Base-by-base conservation (phyloP, 495 filamentous ascomycete genomes). In the Pyronema domesticum region DNA sequence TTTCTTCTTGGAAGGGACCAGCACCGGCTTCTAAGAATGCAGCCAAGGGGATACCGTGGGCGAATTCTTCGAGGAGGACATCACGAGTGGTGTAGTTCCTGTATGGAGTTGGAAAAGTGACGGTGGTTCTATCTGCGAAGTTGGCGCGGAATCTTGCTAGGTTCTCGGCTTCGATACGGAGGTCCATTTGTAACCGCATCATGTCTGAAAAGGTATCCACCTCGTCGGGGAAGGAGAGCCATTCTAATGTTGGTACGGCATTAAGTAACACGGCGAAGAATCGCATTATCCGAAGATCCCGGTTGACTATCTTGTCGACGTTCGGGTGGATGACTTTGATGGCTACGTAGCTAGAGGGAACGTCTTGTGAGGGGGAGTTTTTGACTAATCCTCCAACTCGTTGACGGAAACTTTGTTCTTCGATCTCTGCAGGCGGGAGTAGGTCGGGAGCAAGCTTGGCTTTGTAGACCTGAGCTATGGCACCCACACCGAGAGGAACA, bases 381-480 rank as follows among this genome's bases (percentile, higher is more conserved):
- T 96, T 96, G 46, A 95, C 76, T 14, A 94, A 73, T 0, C 78
- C 79, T 56, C 89, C 83, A 11, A 99, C 83, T 62, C 87, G 94
- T 63, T 79, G 85, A 52, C 77, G 74, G 15, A 93, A 70, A 37
- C 80, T 80, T 46, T 68, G 61, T 0, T 70, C 68, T 14, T 68
- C 63, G 37, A 70, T 66, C 0, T 73, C 68, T 3, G 76, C 55
- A 15, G 81, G 73, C 34, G 77, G 73, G 1, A 72, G 65, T 53
- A 95, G 72, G 50, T 85, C 80, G 1, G 83, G 79, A 58, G 89
- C 94, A 33, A 99, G 68, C 65, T 85, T 95, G 1, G 93, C 93
- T 64, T 83, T 93, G 72, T 99, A 99, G 9, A 95, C 93, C 67
- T 99, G 93, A 13, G 93, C 93, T 64, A 99, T 95, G 11, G 93